Percentiles rank a stretch among this genome's conserved stretches.
Conservation (phyloP, 352 stramenopile species). For the Phytophthora pistaciae region DNA sequence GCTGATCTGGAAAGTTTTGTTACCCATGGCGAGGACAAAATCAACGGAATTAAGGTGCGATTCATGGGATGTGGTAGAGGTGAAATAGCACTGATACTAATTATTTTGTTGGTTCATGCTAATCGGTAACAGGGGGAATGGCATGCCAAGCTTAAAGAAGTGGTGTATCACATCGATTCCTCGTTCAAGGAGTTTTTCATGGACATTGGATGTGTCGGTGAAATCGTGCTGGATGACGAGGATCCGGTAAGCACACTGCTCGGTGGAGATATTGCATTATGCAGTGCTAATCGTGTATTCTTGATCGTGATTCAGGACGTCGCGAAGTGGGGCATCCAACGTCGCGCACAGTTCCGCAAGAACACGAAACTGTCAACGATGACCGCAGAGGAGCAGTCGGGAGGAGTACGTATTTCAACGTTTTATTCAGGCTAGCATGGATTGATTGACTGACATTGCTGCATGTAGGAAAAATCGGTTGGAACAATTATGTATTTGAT, state of each 20-base stretch:
- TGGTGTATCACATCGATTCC: constrained; percentile 82
- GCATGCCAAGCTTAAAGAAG: constrained; percentile 69
- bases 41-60: constrained; percentile 79
- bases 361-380: constrained; percentile 86
- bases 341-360: constrained; percentile 87
- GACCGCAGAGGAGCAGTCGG: constrained; percentile 89
- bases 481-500: constrained; percentile 94
- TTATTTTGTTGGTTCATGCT: neutral
- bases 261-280: neutral
- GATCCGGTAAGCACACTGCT: constrained; percentile 51
- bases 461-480: constrained; percentile 86
- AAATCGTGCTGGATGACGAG: constrained; percentile 83
- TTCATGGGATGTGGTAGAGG: neutral
- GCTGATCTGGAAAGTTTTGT: constrained; percentile 71
- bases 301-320: constrained; percentile 62
- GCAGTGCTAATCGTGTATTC: neutral
- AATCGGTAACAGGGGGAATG: constrained; percentile 56
- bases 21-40: constrained; percentile 65
- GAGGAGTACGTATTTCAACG: constrained; percentile 62
- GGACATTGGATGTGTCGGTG: constrained; percentile 88
- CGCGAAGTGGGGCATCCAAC: constrained; percentile 90
- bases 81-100: neutral
- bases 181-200: constrained; percentile 89
- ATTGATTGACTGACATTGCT: constrained; percentile 11
- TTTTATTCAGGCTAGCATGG: neutral